phyloP scores from a whole-genome alignment of 495 filamentous ascomycete genomes.

The Talaromyces ruber region DNA sequence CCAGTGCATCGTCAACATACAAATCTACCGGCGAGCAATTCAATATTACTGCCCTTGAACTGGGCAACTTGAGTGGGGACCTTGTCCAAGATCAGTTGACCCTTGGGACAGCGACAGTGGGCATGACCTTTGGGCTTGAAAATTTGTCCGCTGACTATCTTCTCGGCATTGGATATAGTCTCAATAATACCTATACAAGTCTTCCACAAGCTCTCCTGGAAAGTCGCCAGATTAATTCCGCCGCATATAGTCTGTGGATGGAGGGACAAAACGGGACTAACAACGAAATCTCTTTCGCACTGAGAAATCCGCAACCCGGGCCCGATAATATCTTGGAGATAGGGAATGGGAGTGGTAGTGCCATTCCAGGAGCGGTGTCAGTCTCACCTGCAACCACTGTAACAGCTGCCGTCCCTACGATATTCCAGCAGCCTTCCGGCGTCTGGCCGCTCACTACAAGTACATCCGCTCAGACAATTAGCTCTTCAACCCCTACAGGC shows the following conservation, averaged over 20 bases:
- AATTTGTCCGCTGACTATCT: constrained; percentile 17
- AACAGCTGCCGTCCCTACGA: neutral
- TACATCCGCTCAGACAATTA: too few relatives aligned
- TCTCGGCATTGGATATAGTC: constrained; percentile 66
- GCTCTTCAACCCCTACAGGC: too few relatives aligned
- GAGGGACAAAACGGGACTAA: constrained; percentile 51
- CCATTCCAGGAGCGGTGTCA: constrained; percentile 63
- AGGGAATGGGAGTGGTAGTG: constrained; percentile 22
- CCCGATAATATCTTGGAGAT: constrained; percentile 63
- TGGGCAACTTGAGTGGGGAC: neutral
- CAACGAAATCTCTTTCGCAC: constrained; percentile 14
- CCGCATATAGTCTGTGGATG: constrained; percentile 52
- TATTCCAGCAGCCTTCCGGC: too few relatives aligned
- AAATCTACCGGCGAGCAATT: constrained; percentile 59
- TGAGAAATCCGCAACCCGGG: constrained; percentile 55
- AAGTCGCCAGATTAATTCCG: constrained; percentile 54
- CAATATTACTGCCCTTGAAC: constrained; percentile 40
- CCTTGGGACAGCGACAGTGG: neutral
- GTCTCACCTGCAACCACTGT: constrained; percentile 27
- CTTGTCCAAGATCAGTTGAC: neutral
- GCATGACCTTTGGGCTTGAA: neutral
- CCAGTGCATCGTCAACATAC: constrained; percentile 64
- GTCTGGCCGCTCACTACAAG: too few relatives aligned
- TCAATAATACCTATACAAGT: constrained; percentile 73
- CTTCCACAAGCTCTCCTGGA: constrained; percentile 58